A percentile compares a stretch with the other conserved stretches of the same genome.
Evolutionary conservation across 2,329 filamentous ascomycete species (phyloP).

Genomic region (Diplocarpon mali): DNA sequence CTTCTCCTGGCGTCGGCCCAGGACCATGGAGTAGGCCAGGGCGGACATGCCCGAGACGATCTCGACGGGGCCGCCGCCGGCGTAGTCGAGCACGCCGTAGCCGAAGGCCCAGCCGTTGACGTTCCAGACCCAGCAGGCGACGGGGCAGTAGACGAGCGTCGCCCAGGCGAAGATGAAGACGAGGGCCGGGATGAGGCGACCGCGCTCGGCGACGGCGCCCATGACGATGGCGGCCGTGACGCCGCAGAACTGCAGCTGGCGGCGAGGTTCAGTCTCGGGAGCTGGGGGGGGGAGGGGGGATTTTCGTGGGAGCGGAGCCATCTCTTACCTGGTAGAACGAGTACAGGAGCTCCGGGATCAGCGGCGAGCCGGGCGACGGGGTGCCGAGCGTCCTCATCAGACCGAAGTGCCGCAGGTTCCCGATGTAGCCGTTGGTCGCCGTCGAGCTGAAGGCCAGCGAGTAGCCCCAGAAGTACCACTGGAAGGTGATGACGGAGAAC

Average conservation of each 20-base stretch:
- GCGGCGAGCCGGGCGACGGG: slow-evolving; percentile 79
- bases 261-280: background rate
- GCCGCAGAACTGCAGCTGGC: slow-evolving; percentile 89
- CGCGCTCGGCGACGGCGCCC: slow-evolving; percentile 87
- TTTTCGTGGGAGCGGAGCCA: no score
- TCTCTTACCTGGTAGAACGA: slow-evolving; percentile 90
- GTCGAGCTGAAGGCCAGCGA: slow-evolving; percentile 81
- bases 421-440: slow-evolving; percentile 82
- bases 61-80: slow-evolving; percentile 93
- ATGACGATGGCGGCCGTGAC: slow-evolving; percentile 87
- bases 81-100: slow-evolving; percentile 91
- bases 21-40: slow-evolving; percentile 88
- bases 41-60: slow-evolving; percentile 90
- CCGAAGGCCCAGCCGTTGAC: slow-evolving; percentile 84
- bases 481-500: slow-evolving; percentile 82
- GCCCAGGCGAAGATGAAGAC: slow-evolving; percentile 96
- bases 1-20: slow-evolving; percentile 92
- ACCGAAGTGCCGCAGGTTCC: slow-evolving; percentile 80
- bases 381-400: slow-evolving; percentile 71
- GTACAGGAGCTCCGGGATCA: slow-evolving; percentile 83
- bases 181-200: slow-evolving; percentile 85
- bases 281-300: background rate
- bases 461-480: slow-evolving; percentile 99
- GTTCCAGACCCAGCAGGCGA: slow-evolving; percentile 97
- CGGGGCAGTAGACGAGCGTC: slow-evolving; percentile 91